Evolutionary conservation across 345 rosid genomes (phyloP), one percentile per base, ranked within the genome.

Genomic region (Bruguiera sexangula): DNA sequence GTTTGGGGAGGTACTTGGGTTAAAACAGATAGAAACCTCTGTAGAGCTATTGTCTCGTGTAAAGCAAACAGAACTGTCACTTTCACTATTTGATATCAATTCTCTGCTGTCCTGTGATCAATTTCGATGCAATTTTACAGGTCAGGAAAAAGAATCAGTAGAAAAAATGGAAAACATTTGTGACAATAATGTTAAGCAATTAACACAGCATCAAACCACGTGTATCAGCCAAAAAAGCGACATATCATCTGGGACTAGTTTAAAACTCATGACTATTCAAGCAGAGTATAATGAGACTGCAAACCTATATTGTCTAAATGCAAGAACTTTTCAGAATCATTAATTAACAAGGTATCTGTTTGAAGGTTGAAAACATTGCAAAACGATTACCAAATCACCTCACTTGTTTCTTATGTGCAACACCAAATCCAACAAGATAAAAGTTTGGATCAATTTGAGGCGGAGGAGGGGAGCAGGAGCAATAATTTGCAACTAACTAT

Each of bases 81-180:
- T 90, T 58, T 96, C 86, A 85, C 96, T 89, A 76, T 84, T 79
- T 69, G 90, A 83, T 48, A 93, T 88, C 82, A 94, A 82, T 76
- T 89, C 98, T 87, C 88, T 88, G 70, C 82, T 82, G 57, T 95
- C 99, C 97, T 95, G 96, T 59, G 85, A 78, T 70, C 67, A 73
- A 70, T 70, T 24, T 31, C 8, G 70, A 60, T 54, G 73, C 13
- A 69, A 65, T 62, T 56, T 60, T 67, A 43, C 11, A 75, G 4
- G 18, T 55, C 34, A 73, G 60, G 60, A 16, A 67, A 48, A n/a
- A 32, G 19, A 26, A 6, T 53, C 31, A 48, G 36, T 18, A 36
- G 19, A 29, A 48, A 1, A 61, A 71, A n/a, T 67, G 61, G 36
- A 50, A 73, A 52, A 59, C 46, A 43, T 60, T 57, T 22, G 60